Evolutionary conservation across 495 filamentous ascomycete species (phyloP), one percentile per base, ranked within the genome.

Genomic region (Lepidopterella palustris): DNA sequence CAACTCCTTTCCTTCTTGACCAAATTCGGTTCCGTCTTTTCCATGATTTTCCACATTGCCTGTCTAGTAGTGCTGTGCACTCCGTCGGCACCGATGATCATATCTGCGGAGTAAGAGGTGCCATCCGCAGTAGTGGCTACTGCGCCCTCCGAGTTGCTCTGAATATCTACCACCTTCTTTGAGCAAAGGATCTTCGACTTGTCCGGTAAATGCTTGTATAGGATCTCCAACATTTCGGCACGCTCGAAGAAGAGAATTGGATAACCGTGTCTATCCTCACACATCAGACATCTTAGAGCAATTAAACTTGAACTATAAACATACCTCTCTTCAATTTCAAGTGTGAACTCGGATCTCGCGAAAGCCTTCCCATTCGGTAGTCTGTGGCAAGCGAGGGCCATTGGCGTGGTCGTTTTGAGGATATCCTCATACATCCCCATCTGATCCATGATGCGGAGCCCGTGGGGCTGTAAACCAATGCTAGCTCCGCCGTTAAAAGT

Each of bases 201-300:
- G 5, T 72, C 69, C n/a, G 68, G 61, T 4, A 79, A 58, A 49
- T 45, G 65, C n/a, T 68, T 52, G 49, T 72, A 74, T 2, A 80
- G 66, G 26, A 65, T 59, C 25, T 67, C 58, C 15, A 78, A 66
- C 21, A 77, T 58, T 13, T 64, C 60, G 40, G 55, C 72, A 27
- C 75, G 72, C 53, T 66, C 70, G 31, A 71, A 66, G 57, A 72
- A 70, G n/a, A 50, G 54, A 5, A 72, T 59, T 15, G 63, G 60
- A 59, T 74, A 65, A 15, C 78, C 76, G 51, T 71, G 67, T 49
- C 73, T 73, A 60, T 2, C 20, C 8, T 11, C 2, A 42, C 13
- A 11, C 13, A 42, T 42, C 39, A 42, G 39, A 11, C 3, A 42
- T 42, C 39, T 42, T 1, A 11, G 20, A 42, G 39, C 20, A 11